Percentiles rank a stretch among this genome's conserved stretches.
phyloP scores from a whole-genome alignment of 2,329 filamentous ascomycete species.

The Aureobasidium sp. region DNA sequence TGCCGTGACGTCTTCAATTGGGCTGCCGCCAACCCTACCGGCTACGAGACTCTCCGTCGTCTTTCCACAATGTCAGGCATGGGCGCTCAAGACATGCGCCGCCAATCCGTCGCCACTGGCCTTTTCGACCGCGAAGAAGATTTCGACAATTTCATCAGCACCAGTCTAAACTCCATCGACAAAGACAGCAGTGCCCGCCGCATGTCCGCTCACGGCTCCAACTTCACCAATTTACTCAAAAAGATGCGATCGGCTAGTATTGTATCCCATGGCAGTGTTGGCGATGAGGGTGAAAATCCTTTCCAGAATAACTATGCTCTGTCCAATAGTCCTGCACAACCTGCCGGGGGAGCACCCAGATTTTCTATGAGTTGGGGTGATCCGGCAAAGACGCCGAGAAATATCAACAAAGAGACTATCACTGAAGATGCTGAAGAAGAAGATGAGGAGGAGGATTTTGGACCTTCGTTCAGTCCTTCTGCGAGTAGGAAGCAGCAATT shows the following conservation, averaged over 20 bases:
- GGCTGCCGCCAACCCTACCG: slow-evolving; percentile 7
- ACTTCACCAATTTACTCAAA: neutral
- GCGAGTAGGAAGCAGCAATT: too few relatives aligned
- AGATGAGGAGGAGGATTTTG: too few relatives aligned
- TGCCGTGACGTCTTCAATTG: slow-evolving; percentile 12
- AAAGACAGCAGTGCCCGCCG: neutral
- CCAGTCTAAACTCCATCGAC: neutral
- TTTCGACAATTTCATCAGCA: slow-evolving; percentile 5
- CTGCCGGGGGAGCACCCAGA: too few relatives aligned
- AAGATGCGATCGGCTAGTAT: neutral
- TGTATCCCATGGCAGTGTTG: too few relatives aligned
- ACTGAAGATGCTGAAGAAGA: too few relatives aligned
- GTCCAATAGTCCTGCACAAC: too few relatives aligned
- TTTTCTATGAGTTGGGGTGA: too few relatives aligned
- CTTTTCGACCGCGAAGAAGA: slow-evolving; percentile 9
- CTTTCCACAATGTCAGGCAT: slow-evolving; percentile 1
- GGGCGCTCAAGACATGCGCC: neutral
- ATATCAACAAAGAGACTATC: too few relatives aligned
- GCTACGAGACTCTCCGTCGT: slow-evolving; percentile 7
- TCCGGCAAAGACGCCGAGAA: too few relatives aligned
- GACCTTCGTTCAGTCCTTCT: too few relatives aligned
- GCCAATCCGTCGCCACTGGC: neutral
- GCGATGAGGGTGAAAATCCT: too few relatives aligned
- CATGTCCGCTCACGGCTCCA: neutral
- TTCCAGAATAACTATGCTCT: too few relatives aligned